Conservation (phyloP, 306 rosid species). For the Hippophae rhamnoides region DNA sequence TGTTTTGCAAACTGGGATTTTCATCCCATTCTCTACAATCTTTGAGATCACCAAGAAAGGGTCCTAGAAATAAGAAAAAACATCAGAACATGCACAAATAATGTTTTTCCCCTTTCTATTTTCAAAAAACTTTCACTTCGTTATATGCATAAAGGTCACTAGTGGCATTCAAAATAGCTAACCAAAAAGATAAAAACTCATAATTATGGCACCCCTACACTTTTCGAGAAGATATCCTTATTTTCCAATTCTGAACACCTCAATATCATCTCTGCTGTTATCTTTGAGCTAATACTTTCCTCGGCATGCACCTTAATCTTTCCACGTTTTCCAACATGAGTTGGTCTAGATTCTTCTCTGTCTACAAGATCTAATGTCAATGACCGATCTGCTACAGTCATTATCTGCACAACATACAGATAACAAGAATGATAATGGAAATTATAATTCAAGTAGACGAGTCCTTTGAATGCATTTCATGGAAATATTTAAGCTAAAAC, state of each 20-base stretch:
- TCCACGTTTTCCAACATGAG: slow-evolving; percentile 43
- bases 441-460: slow-evolving; percentile 11
- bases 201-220: slow-evolving; percentile 45
- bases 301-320: slow-evolving; percentile 72
- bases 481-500: neutral
- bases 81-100: slow-evolving; percentile 15
- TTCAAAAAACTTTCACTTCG: too few relatives aligned
- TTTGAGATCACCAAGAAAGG: slow-evolving; percentile 82
- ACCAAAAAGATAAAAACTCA: slow-evolving; percentile 14
- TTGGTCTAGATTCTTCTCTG: slow-evolving; percentile 53
- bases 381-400: slow-evolving; percentile 54
- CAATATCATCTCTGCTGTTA: slow-evolving; percentile 57
- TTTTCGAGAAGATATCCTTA: slow-evolving; percentile 92
- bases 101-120: too few relatives aligned
- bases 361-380: slow-evolving; percentile 53
- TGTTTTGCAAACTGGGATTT: slow-evolving; percentile 84
- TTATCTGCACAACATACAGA: slow-evolving; percentile 59
- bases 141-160: neutral
- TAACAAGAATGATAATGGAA: slow-evolving; percentile 5
- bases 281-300: slow-evolving; percentile 78
- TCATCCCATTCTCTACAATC: slow-evolving; percentile 54
- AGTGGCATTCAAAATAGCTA: slow-evolving; percentile 10
- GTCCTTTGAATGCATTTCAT: slow-evolving; percentile 15
- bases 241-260: slow-evolving; percentile 84
- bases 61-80: slow-evolving; percentile 51